phyloP scores from a whole-genome alignment of 2,329 filamentous ascomycete species.

The Davidsoniella eucalypti region DNA sequence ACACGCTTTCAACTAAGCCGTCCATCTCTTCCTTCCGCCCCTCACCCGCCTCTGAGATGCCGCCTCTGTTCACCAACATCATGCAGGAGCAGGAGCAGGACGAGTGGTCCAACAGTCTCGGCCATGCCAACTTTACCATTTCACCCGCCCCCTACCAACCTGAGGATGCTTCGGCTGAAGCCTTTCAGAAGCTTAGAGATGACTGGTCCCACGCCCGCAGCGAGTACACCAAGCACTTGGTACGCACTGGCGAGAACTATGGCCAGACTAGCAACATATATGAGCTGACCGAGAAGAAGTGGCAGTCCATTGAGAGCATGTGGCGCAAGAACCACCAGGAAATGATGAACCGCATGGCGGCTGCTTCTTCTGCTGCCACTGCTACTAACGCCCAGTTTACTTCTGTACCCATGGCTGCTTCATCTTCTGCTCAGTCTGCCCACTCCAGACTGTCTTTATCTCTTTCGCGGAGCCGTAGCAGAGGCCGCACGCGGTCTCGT shows the following conservation, averaged over 20 bases:
- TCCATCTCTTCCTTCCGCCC: constrained; percentile 59
- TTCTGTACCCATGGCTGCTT: constrained; percentile 8
- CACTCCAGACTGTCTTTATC: constrained; percentile 7
- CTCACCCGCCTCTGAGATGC: constrained; percentile 42
- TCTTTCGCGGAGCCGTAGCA: constrained; percentile 24
- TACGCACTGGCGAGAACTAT: constrained; percentile 79
- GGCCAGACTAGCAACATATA: constrained; percentile 81
- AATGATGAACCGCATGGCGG: constrained; percentile 37
- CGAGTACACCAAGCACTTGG: constrained; percentile 80
- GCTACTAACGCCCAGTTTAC: constrained; percentile 7
- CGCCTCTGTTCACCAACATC: constrained; percentile 37
- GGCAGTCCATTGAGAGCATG: constrained; percentile 58
- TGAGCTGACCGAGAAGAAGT: constrained; percentile 72
- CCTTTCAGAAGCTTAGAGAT: constrained; percentile 45
- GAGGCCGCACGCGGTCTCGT: constrained; percentile 23
- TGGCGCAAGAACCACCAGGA: constrained; percentile 59
- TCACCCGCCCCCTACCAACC: constrained; percentile 65
- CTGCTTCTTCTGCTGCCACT: constrained; percentile 21
- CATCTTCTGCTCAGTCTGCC: constrained; percentile 11
- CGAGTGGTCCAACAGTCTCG: constrained; percentile 69
- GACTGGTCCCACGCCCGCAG: constrained; percentile 72
- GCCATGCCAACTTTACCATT: constrained; percentile 89
- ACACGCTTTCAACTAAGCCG: constrained; percentile 39
- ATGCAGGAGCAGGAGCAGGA: constrained; percentile 51
- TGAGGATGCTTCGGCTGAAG: constrained; percentile 39